A percentile compares a stretch with the other conserved stretches of the same genome.
Evolutionary conservation across 345 rosid genomes (phyloP).

Genomic region (Alliaria petiolata): DNA sequence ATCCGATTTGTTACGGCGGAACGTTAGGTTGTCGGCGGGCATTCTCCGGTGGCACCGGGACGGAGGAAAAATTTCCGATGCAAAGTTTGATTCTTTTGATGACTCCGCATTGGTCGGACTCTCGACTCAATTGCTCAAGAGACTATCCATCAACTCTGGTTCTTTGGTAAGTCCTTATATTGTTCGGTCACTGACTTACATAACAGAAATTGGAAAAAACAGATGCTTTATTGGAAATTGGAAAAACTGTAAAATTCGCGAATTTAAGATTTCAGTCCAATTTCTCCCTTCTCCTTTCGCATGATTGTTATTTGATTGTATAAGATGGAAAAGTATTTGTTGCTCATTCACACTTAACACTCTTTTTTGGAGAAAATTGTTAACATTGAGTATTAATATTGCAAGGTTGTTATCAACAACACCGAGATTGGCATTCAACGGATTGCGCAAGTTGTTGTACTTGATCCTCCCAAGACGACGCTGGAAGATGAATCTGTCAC

Average conservation of each 20-base stretch:
- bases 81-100: slow-evolving; percentile 48
- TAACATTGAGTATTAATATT: not conserved
- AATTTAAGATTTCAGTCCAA: not conserved
- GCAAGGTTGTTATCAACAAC: slow-evolving; percentile 64
- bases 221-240: no score
- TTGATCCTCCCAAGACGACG: slow-evolving; percentile 61
- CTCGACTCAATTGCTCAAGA: slow-evolving; percentile 63
- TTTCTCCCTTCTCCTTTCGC: not conserved
- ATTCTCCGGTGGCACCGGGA: slow-evolving; percentile 52
- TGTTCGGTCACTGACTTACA: not conserved
- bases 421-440: slow-evolving; percentile 44
- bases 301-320: no score
- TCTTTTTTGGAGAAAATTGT: not conserved
- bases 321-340: no score
- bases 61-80: slow-evolving; percentile 24
- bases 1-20: slow-evolving; percentile 11
- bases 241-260: no score
- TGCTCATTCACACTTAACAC: not conserved
- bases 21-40: slow-evolving; percentile 51
- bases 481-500: slow-evolving; percentile 9
- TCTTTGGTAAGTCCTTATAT: slow-evolving; percentile 56
- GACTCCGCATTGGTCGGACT: slow-evolving; percentile 66
- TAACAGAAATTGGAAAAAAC: not conserved
- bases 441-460: slow-evolving; percentile 64
- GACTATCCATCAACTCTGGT: slow-evolving; percentile 59